Evolutionary conservation across 2,329 filamentous ascomycete species (phyloP).

Genomic region (Neofusicoccum ribis): DNA sequence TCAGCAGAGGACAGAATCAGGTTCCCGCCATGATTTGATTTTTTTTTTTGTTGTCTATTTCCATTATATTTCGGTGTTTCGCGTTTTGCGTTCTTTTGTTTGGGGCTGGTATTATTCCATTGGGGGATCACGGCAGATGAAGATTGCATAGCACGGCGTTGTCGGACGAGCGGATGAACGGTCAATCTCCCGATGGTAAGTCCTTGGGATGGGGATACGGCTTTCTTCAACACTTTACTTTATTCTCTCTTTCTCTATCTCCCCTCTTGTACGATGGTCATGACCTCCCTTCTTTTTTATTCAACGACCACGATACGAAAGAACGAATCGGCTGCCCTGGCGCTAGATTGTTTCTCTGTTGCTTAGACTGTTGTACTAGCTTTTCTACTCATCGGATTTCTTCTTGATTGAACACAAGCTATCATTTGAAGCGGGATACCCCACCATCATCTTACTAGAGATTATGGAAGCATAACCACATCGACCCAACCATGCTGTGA

Average conservation of each 20-base stretch:
- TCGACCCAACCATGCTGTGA: not conserved
- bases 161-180: constrained; percentile 5
- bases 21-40: not conserved
- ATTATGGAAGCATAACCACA: not conserved
- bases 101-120: not conserved
- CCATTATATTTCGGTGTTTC: not conserved
- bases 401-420: not conserved
- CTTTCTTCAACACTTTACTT: not conserved
- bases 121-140: not conserved
- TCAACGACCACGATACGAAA: constrained; percentile 11
- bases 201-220: not conserved
- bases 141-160: constrained; percentile 18
- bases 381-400: too few relatives aligned
- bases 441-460: constrained; percentile 1
- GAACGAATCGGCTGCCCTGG: not conserved
- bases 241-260: not conserved
- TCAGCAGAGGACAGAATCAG: constrained; percentile 9
- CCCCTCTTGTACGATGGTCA: constrained; percentile 18
- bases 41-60: not conserved
- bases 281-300: not conserved
- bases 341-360: constrained; percentile 2
- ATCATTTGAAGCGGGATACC: not conserved
- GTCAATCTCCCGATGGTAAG: not conserved
- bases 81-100: not conserved
- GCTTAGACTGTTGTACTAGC: constrained; percentile 1